phyloP scores from a whole-genome alignment of 306 rosid species.

The Neltuma alba region DNA sequence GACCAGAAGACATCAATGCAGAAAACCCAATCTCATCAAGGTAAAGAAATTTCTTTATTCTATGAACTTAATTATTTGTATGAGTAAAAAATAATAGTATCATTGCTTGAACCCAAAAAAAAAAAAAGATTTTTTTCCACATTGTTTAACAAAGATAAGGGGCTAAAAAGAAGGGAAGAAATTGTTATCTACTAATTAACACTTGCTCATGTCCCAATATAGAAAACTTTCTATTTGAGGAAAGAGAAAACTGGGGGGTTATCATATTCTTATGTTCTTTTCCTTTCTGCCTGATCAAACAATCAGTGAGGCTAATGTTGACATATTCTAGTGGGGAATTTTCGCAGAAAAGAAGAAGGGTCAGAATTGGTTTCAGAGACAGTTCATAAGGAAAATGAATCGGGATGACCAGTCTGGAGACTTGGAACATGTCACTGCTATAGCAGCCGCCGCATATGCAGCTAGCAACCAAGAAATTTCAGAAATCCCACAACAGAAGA shows the following conservation, averaged over 20 bases:
- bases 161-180: not conserved
- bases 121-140: not conserved
- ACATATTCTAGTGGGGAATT: constrained; percentile 24
- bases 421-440: constrained; percentile 59
- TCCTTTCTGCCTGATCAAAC: not conserved
- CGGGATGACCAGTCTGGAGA: constrained; percentile 49
- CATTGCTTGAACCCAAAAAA: not conserved
- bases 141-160: not conserved
- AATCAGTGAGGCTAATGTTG: constrained; percentile 7
- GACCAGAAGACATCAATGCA: constrained; percentile 33
- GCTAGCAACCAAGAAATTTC: constrained; percentile 45
- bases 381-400: constrained; percentile 46
- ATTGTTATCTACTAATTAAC: not conserved
- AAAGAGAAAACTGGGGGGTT: not conserved
- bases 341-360: constrained; percentile 59
- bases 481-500: constrained; percentile 21
- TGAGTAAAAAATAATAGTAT: not conserved
- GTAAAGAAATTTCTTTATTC: constrained; percentile 32
- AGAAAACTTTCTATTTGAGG: not conserved
- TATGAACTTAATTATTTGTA: constrained; percentile 1
- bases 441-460: constrained; percentile 80
- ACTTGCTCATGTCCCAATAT: not conserved
- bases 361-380: constrained; percentile 66
- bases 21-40: constrained; percentile 63
- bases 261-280: not conserved